phyloP scores from a whole-genome alignment of 768 basidiomycete species.

The Tubosaeta sp. region DNA sequence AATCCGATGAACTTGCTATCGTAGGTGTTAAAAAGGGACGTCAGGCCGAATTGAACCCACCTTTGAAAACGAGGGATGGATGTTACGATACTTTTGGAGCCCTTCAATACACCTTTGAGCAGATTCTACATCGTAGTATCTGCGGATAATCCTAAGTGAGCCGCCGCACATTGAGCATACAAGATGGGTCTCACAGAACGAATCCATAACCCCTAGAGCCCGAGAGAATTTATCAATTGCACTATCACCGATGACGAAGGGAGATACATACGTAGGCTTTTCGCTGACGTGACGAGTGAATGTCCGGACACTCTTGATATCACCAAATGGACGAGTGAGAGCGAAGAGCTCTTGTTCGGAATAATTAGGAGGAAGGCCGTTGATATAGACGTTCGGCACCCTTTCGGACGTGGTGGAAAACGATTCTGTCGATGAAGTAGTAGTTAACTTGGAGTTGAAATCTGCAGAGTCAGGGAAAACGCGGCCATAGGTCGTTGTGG shows the following conservation, averaged over 20 bases:
- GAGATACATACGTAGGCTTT: slow-evolving; percentile 44
- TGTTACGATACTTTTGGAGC: slow-evolving; percentile 65
- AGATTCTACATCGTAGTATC: slow-evolving; percentile 62
- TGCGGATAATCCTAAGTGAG: slow-evolving; percentile 29
- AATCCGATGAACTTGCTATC: slow-evolving; percentile 72
- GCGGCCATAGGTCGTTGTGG: slow-evolving; percentile 11
- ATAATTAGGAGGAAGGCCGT: slow-evolving; percentile 79
- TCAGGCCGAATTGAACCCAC: slow-evolving; percentile 32
- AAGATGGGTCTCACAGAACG: slow-evolving; percentile 54
- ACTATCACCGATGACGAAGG: neutral
- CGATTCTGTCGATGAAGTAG: slow-evolving; percentile 14
- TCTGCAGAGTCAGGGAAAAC: slow-evolving; percentile 11
- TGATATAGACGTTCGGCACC: slow-evolving; percentile 84
- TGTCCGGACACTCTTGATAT: slow-evolving; percentile 72
- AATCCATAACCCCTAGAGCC: slow-evolving; percentile 68
- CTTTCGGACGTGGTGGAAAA: slow-evolving; percentile 14
- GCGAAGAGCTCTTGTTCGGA: slow-evolving; percentile 76
- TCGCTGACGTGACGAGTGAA: slow-evolving; percentile 83
- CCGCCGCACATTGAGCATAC: neutral
- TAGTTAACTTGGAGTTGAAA: slow-evolving; percentile 8
- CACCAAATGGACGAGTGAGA: slow-evolving; percentile 68
- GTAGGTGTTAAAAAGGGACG: neutral
- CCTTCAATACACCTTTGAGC: slow-evolving; percentile 73
- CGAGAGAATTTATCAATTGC: slow-evolving; percentile 1
- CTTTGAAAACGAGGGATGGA: slow-evolving; percentile 88